Base-by-base conservation (phyloP, 1,284 basidiomycete species). In the Heterobasidion occidentale region DNA sequence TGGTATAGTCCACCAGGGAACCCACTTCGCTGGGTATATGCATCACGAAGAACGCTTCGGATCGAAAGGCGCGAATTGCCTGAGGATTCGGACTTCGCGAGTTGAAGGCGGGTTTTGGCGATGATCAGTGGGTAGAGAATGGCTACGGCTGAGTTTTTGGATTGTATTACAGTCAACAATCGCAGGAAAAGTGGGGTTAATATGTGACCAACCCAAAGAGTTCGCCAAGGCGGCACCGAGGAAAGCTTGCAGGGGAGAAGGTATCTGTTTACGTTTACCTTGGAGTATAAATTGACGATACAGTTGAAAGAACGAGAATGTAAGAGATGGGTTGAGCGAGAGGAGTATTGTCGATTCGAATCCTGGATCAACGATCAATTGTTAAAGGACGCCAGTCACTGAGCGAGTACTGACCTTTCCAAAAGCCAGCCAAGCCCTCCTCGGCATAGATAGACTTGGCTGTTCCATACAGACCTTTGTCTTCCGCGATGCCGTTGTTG, bases 61-160 rank as follows among this genome's bases (percentile, higher is more conserved):
- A 33, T 48, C 27, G 51, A 36, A 17, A 51, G 48, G 19, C 49
- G 50, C 35, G 51, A 57, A 46, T 33, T 53, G 57, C n/a, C 46
- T 64, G 51, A 58, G 27, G 17, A 19, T 68, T 65, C 44, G 66
- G 60, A 46, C 50, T 51, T 55, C 68, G 61, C 14, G 0, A 74
- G 70, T 59, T 81, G 79, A 2, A 81, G 69, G 2, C 79, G 75
- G 14, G 78, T 81, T 67, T 84, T 83, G 6, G 79, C 77, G 14
- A 83, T 73, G 9, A 83, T 77, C 17, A 83, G 68, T 0, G 81
- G 80, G 62, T 83, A 84, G 8, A 84, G 65, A 2, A 81, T 58
- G 1, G 70, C 64, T 8, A 74, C 68, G 0, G 80, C 78, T 54
- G 52, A 7, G 14, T 8, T 15, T 6, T 9, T 19, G 9, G 3